Percentiles rank a stretch among this genome's conserved stretches.
phyloP scores from a whole-genome alignment of 2,329 filamentous ascomycete species.

The Mycosphaerelloides madeirae region DNA sequence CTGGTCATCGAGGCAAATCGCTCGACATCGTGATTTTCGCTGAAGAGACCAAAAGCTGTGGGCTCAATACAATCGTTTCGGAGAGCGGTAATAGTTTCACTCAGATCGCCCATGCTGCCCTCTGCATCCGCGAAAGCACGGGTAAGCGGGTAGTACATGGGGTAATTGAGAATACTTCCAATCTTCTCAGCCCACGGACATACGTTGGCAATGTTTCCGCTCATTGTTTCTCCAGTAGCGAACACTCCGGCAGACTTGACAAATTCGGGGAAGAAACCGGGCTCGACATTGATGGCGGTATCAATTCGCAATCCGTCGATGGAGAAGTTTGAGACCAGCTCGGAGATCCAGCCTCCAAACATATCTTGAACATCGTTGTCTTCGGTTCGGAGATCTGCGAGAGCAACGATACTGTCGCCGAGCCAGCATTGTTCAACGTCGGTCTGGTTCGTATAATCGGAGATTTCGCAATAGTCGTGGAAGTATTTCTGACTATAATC shows the following conservation, averaged over 20 bases:
- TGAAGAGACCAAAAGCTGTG: slow-evolving; percentile 36
- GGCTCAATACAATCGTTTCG: slow-evolving; percentile 35
- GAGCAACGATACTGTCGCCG: slow-evolving; percentile 44
- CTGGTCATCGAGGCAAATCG: slow-evolving; percentile 37
- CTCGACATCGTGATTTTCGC: slow-evolving; percentile 40
- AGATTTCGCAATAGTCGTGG: slow-evolving; percentile 54
- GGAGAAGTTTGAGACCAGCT: slow-evolving; percentile 40
- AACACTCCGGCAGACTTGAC: slow-evolving; percentile 34
- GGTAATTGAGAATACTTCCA: slow-evolving; percentile 37
- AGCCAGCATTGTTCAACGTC: slow-evolving; percentile 48
- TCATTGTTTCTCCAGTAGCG: slow-evolving; percentile 36
- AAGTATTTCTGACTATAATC: slow-evolving; percentile 55
- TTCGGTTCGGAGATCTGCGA: slow-evolving; percentile 47
- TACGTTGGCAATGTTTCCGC: slow-evolving; percentile 29
- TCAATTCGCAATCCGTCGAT: slow-evolving; percentile 40
- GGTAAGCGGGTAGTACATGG: slow-evolving; percentile 37
- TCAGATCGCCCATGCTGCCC: slow-evolving; percentile 37
- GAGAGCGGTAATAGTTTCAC: slow-evolving; percentile 30
- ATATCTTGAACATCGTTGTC: slow-evolving; percentile 37
- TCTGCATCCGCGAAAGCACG: slow-evolving; percentile 33
- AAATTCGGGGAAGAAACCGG: slow-evolving; percentile 35
- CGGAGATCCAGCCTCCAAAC: slow-evolving; percentile 39
- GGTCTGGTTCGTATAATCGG: slow-evolving; percentile 46
- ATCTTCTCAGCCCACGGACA: slow-evolving; percentile 35
- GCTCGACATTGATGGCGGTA: slow-evolving; percentile 36